These are phyloP conservation scores for Lithospermum erythrorhizon DNA, from an alignment of 257 asterid species.

Conservation along the genomic window DNA sequence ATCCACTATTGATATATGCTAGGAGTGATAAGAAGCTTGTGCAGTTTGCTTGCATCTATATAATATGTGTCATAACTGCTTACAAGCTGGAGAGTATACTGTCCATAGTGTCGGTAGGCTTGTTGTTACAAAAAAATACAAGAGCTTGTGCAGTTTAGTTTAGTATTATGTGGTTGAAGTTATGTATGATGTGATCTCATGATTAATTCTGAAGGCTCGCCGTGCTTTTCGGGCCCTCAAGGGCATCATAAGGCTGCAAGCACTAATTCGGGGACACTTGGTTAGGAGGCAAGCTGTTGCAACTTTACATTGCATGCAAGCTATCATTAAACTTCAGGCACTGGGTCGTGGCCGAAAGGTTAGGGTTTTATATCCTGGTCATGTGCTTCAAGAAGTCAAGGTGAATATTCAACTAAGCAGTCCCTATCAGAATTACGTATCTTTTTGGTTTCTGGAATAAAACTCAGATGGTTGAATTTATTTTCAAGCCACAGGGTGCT, in stretches of 20 bases:
- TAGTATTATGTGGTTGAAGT: background rate
- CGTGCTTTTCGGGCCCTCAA: conserved; percentile 85
- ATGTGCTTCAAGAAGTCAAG: conserved; percentile 22
- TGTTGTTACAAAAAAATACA: too few relatives aligned
- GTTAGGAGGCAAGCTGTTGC: conserved; percentile 89
- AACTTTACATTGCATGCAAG: conserved; percentile 67
- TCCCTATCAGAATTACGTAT: too few relatives aligned
- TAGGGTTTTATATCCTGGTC: conserved; percentile 27
- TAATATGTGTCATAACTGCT: too few relatives aligned
- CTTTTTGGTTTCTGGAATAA: background rate
- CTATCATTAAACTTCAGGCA: conserved; percentile 71
- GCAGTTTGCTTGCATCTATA: background rate
- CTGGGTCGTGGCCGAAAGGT: conserved; percentile 67
- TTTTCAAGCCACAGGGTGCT: conserved; percentile 19
- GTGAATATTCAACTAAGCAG: conserved; percentile 10
- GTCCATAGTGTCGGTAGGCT: background rate
- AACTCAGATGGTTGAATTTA: background rate
- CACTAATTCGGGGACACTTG: conserved; percentile 88
- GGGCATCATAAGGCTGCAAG: conserved; percentile 91
- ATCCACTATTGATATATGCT: too few relatives aligned
- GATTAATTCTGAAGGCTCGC: conserved; percentile 49
- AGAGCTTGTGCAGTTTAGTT: background rate
- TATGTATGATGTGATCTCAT: background rate
- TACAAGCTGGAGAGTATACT: too few relatives aligned
- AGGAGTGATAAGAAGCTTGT: too few relatives aligned